Conservation (phyloP, 345 rosid genomes). For the Populus ilicifolia region DNA sequence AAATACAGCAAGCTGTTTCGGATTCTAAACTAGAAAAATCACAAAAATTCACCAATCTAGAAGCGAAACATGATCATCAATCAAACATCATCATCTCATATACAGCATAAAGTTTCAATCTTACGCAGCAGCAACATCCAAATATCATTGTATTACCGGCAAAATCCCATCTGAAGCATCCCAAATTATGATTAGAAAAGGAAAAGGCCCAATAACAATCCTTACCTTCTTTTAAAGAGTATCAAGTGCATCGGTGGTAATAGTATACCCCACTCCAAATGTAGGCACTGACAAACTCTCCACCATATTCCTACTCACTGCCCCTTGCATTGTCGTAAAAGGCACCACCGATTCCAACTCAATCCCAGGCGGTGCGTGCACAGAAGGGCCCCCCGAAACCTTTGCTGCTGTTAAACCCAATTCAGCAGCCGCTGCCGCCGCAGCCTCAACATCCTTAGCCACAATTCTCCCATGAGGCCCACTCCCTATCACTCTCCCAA, state of each 20-base stretch:
- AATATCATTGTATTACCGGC: neutral
- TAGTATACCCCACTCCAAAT: conserved; percentile 82
- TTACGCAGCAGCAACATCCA: neutral
- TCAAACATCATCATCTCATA: neutral
- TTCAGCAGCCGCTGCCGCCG: conserved; percentile 31
- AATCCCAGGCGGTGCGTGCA: conserved; percentile 15
- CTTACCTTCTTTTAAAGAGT: conserved; percentile 82
- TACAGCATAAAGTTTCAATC: neutral
- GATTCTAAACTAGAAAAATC: neutral
- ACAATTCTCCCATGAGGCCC: conserved; percentile 95
- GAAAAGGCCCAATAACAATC: neutral
- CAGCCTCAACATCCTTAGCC: conserved; percentile 87
- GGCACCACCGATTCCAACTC: conserved; percentile 51
- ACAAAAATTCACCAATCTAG: neutral
- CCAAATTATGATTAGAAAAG: neutral
- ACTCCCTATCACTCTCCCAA: conserved; percentile 59
- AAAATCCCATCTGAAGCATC: neutral
- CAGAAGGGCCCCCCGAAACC: conserved; percentile 5
- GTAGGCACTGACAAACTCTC: conserved; percentile 84
- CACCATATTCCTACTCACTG: conserved; percentile 80
- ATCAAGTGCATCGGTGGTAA: conserved; percentile 79
- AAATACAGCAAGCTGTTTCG: neutral
- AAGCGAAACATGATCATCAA: neutral
- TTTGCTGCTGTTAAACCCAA: conserved; percentile 7
- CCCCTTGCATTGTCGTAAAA: conserved; percentile 84